A percentile compares a stretch with the other conserved stretches of the same genome.
Evolutionary conservation across 108 stramenopile genomes (phyloP).

Genomic region (Stephanodiscus minutulus): DNA sequence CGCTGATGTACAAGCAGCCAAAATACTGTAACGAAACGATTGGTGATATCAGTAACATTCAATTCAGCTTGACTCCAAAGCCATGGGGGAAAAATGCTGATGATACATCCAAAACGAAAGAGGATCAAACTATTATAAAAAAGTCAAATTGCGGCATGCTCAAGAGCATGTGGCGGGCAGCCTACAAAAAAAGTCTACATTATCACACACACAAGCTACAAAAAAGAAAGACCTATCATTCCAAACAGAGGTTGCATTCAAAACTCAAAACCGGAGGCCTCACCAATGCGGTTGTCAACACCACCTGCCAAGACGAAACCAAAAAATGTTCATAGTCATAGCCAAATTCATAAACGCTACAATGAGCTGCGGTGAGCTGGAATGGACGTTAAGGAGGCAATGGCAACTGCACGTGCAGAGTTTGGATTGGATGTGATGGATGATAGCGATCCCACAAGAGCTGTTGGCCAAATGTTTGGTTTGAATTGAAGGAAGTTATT

Average conservation of each 20-base stretch:
- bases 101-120: too few species aligned
- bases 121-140: too few species aligned
- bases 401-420: slow-evolving; percentile 55
- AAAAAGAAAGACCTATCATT: slow-evolving; percentile 20
- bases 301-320: slow-evolving; percentile 16
- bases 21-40: slow-evolving; percentile 78
- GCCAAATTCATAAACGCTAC: slow-evolving; percentile 59
- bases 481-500: slow-evolving; percentile 5
- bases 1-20: slow-evolving; percentile 63
- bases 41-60: slow-evolving; percentile 63
- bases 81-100: slow-evolving; percentile 80
- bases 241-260: slow-evolving; percentile 12
- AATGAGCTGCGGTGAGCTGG: slow-evolving; percentile 64
- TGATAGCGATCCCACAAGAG: slow-evolving; percentile 31
- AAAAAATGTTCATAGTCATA: slow-evolving; percentile 29
- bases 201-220: slow-evolving; percentile 27
- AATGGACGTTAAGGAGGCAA: slow-evolving; percentile 50
- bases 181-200: slow-evolving; percentile 49
- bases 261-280: background rate
- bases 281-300: background rate
- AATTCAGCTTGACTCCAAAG: slow-evolving; percentile 78
- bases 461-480: slow-evolving; percentile 74
- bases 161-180: slow-evolving; percentile 52
- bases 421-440: slow-evolving; percentile 32
- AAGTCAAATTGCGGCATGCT: slow-evolving; percentile 18